These are phyloP conservation scores for Suzukiozyma palmioleophila DNA, from an alignment of 1,139 yeast genomes.

Conservation along the genomic window DNA sequence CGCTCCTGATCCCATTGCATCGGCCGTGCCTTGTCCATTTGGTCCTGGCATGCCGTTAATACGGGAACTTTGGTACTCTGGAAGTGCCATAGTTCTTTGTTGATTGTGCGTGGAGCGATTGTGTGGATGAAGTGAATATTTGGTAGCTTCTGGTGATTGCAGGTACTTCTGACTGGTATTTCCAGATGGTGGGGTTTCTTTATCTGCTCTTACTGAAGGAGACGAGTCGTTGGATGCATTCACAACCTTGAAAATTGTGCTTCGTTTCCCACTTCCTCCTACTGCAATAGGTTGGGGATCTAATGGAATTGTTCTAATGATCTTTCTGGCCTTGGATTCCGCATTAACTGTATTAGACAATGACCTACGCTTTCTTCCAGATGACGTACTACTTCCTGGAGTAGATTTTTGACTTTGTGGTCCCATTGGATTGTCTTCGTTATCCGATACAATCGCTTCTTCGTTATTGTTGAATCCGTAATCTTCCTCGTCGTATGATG, in stretches of 20 bases:
- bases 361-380: slow-evolving; percentile 37
- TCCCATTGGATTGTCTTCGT: slow-evolving; percentile 16
- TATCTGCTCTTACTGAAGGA: slow-evolving; percentile 15
- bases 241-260: slow-evolving; percentile 38
- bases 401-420: slow-evolving; percentile 31
- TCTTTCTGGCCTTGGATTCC: slow-evolving; percentile 66
- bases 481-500: slow-evolving; percentile 18
- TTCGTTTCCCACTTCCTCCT: slow-evolving; percentile 24
- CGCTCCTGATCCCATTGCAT: background rate
- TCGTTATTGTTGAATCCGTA: slow-evolving; percentile 16
- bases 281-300: slow-evolving; percentile 73
- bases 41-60: background rate
- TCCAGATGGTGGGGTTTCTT: slow-evolving; percentile 8
- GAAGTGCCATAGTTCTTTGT: slow-evolving; percentile 1
- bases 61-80: slow-evolving; percentile 2
- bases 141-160: slow-evolving; percentile 2
- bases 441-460: slow-evolving; percentile 24
- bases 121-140: background rate
- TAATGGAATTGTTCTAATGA: slow-evolving; percentile 71
- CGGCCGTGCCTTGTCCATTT: background rate
- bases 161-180: background rate
- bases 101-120: background rate
- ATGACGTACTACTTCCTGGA: slow-evolving; percentile 32
- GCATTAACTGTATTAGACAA: slow-evolving; percentile 55
- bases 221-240: slow-evolving; percentile 30